Conservation (phyloP, 106 monocot genomes). For the Triglochin maritima region DNA sequence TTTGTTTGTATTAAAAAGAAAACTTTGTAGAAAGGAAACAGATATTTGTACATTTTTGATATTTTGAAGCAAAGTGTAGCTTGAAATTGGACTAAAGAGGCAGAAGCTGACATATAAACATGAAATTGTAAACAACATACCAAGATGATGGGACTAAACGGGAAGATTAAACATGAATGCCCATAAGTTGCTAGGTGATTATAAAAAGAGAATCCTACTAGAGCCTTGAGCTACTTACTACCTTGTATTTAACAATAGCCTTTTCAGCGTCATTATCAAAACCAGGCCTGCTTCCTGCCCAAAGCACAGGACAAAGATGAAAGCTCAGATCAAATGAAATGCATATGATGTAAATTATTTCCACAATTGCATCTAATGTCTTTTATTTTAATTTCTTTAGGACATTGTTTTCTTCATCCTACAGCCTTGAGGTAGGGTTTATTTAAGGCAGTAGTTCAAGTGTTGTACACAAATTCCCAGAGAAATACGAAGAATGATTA, state of each 20-base stretch:
- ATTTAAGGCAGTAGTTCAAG: too few relatives aligned
- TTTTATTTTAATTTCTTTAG: too few relatives aligned
- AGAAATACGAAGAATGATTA: too few relatives aligned
- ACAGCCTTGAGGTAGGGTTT: too few relatives aligned
- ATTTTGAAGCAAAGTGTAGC: too few relatives aligned
- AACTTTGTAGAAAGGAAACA: neutral
- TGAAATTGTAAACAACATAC: neutral
- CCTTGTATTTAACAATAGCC: slow-evolving; percentile 70
- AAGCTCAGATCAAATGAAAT: neutral
- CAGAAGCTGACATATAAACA: neutral
- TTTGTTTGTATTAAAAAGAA: neutral
- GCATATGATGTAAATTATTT: too few relatives aligned
- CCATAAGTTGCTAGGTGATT: neutral
- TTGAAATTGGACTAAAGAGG: too few relatives aligned
- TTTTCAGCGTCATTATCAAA: slow-evolving; percentile 28
- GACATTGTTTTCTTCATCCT: too few relatives aligned
- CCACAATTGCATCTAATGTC: too few relatives aligned
- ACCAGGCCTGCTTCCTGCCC: slow-evolving; percentile 23
- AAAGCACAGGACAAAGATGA: neutral
- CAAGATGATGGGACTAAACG: neutral
- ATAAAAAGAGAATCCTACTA: neutral
- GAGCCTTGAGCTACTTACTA: slow-evolving; percentile 5
- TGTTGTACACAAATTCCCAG: too few relatives aligned
- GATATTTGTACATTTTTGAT: neutral
- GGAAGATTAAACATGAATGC: neutral